Evolutionary conservation across 805 yeast genomes (phyloP), one percentile per base, ranked within the genome.

Genomic region (Ogataea minuta): DNA sequence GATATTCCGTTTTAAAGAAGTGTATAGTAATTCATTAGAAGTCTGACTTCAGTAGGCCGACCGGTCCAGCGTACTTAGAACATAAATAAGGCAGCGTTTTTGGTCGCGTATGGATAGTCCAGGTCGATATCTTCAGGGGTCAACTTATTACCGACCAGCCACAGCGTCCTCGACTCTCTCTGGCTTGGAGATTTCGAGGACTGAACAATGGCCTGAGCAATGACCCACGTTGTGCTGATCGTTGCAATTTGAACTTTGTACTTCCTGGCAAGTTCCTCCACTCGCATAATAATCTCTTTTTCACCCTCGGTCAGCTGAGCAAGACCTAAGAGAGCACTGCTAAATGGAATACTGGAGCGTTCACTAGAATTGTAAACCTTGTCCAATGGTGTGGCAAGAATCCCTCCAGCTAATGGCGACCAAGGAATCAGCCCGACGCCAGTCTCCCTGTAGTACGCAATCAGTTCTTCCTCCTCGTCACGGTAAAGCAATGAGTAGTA

Each of bases 391-490:
- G 81, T 66, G 1, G 82, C 67, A 32, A 79, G 60, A 1, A 72
- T 20, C 6, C 85, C 84, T 40, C 76, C 60, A 4, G 41, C 28
- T 23, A 37, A 14, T 9, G 86, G 84, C 6, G 80, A 73, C 75
- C 76, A 80, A 6, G 85, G 84, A 36, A 76, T 66, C 26, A 77
- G 42, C 1, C 79, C 81, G 19, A 80, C 74, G 9, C 74, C 75
- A 7, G 71, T 70, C 31, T 61, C 64, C 23, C 72, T 61, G 45
- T 81, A 75, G 58, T 63, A 80, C 14, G 74, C 76, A 41, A 68
- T 72, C 70, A 78, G 61, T 50, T 80, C 85, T n/a, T 79, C 62
- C 55, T 80, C 86, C 39, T 79, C 84, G 52, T 79, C 85, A 8
- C 86, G 63, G 50, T 75, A 65, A 7, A 78, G 38, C 49, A 79